Evolutionary conservation across 1,284 basidiomycete species (phyloP), one percentile per base, ranked within the genome.

Genomic region (Fistulina hepatica): DNA sequence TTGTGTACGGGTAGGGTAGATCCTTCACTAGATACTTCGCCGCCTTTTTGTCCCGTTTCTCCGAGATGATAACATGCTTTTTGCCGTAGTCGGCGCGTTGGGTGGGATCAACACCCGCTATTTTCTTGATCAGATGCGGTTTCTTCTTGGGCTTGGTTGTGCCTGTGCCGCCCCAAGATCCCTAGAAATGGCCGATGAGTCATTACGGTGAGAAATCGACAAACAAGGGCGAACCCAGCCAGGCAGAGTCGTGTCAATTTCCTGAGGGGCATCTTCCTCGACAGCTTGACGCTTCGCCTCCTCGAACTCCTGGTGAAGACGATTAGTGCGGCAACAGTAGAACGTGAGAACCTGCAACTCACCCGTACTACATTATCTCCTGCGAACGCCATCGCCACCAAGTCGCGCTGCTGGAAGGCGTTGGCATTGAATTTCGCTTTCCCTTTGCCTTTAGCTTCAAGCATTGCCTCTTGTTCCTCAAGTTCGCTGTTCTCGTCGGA

Each of bases 371-470:
- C 94, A 52, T 97, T 86, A 57, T 98, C 94, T 2, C 89, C 90
- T 0, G 94, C 94, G 63, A 98, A 98, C 0, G 94, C 95, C 43
- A 81, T 76, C 1, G 91, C 84, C 6, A 98, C 92, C 4, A 98
- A 69, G 46, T 95, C 85, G 17, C 84, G 71, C 56, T 95, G 91
- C 54, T 83, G 68, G 55, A 92, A 85, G 1, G 81, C 81, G 34
- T 67, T 69, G 2, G 70, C 51, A n/a, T 49, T 57, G 20, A 57
- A 62, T 42, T 69, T 67, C 33, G 53, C 59, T 47, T 68, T 69
- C 35, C 55, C 57, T 48, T 69, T 67, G 5, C 58, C 61, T 44
- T 70, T 75, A 17, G 37, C 41, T 21, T 62, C 54, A 2, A 71
- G 50, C 0, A 53, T 52, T 33, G 60, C 62, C 46, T 81, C 79